Evolutionary conservation across 164 flowering plant species (phyloP).

Genomic region (Vitis amurensis): DNA sequence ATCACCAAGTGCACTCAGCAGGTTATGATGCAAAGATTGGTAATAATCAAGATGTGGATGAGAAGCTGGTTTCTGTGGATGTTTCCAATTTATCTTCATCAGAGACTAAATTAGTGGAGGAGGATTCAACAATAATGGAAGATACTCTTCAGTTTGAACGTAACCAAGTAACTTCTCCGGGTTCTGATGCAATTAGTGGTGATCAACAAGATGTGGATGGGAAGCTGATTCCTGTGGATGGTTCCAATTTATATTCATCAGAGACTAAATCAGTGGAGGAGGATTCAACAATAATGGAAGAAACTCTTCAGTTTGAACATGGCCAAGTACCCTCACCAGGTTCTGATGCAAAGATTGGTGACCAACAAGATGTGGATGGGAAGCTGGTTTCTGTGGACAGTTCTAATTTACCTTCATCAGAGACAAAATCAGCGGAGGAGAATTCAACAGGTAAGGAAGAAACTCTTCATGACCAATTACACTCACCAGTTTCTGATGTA

Average conservation of each 20-base stretch:
- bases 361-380: not conserved
- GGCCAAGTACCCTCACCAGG: too few relatives aligned
- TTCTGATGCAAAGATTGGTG: too few relatives aligned
- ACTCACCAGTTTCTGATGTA: slow-evolving; percentile 4
- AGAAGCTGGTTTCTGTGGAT: too few relatives aligned
- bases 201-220: not conserved
- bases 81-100: too few relatives aligned
- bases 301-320: too few relatives aligned
- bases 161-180: too few relatives aligned
- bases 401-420: slow-evolving; percentile 15
- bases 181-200: too few relatives aligned
- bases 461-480: slow-evolving; percentile 9
- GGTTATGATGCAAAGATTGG: not conserved
- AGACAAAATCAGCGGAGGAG: slow-evolving; percentile 7
- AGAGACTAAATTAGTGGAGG: too few relatives aligned
- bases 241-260: too few relatives aligned
- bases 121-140: not conserved
- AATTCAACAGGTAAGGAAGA: slow-evolving; percentile 9
- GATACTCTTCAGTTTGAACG: too few relatives aligned
- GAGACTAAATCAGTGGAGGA: too few relatives aligned
- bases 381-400: slow-evolving; percentile 10
- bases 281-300: not conserved
- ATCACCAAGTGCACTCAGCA: slow-evolving; percentile 12
- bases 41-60: slow-evolving; percentile 22
- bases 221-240: slow-evolving; percentile 1